Evolutionary conservation across 208 protist species (phyloP).

Genomic region (Zelonia costaricensis): DNA sequence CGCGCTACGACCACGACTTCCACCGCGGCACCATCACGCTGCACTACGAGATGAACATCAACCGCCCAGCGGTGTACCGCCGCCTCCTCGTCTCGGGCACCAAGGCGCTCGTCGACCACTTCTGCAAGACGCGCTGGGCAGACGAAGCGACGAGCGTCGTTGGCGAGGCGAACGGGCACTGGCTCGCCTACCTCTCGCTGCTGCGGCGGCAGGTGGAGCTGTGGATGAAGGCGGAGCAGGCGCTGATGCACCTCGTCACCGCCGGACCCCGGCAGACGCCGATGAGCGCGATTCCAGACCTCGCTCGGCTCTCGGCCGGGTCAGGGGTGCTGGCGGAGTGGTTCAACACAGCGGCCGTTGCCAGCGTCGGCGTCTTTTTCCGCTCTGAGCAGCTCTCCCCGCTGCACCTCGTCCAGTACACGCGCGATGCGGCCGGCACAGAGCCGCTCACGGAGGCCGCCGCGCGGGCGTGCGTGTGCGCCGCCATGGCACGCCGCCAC

Average conservation of each 20-base stretch:
- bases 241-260: constrained; percentile 42
- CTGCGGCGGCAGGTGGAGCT: constrained; percentile 62
- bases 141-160: constrained; percentile 13
- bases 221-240: constrained; percentile 72
- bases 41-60: constrained; percentile 81
- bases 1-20: constrained; percentile 62
- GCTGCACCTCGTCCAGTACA: constrained; percentile 12
- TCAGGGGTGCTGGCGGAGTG: constrained; percentile 61
- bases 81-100: constrained; percentile 71
- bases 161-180: constrained; percentile 34
- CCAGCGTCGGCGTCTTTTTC: constrained; percentile 65
- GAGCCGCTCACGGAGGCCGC: constrained; percentile 31
- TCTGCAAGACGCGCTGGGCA: constrained; percentile 38
- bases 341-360: constrained; percentile 57
- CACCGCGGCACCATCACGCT: constrained; percentile 69
- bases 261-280: constrained; percentile 7
- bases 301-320: constrained; percentile 40
- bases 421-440: constrained; percentile 7
- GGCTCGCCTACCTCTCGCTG: constrained; percentile 55
- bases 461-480: constrained; percentile 30
- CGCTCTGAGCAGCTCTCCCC: constrained; percentile 33
- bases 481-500: constrained; percentile 47
- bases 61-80: constrained; percentile 64
- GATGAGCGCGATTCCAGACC: constrained; percentile 23
- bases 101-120: constrained; percentile 67